Conservation (phyloP, 2,329 filamentous ascomycete species). For the Nemania sp. region DNA sequence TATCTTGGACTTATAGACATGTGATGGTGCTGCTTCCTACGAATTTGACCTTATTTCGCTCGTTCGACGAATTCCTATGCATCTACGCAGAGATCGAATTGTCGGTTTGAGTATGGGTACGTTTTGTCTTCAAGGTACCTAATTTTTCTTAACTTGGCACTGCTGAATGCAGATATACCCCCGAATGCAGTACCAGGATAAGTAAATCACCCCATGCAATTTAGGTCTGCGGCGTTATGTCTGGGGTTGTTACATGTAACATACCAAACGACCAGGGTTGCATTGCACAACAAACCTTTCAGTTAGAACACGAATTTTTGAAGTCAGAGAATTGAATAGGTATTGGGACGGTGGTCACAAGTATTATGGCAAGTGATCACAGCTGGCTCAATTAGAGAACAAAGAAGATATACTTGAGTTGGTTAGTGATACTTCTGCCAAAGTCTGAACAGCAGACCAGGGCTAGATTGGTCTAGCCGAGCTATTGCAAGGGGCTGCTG, state of each 20-base stretch:
- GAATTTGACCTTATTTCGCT: too few relatives aligned
- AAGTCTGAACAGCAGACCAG: neutral
- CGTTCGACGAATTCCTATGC: too few relatives aligned
- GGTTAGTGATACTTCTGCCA: neutral
- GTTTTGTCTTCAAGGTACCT: too few relatives aligned
- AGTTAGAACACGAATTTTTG: neutral
- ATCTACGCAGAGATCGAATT: too few relatives aligned
- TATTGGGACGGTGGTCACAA: neutral
- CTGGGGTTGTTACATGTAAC: neutral
- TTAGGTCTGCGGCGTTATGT: too few relatives aligned
- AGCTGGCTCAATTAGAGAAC: neutral
- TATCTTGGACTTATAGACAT: too few relatives aligned
- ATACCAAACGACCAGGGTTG: neutral
- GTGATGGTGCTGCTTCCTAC: too few relatives aligned
- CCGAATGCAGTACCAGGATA: neutral
- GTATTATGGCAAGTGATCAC: neutral
- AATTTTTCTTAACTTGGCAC: too few relatives aligned
- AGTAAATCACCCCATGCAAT: neutral
- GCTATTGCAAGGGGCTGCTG: neutral
- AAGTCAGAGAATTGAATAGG: neutral
- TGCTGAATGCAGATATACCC: neutral
- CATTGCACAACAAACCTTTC: neutral
- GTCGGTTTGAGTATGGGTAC: too few relatives aligned
- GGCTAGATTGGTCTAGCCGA: neutral
- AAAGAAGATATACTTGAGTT: neutral